Evolutionary conservation across 257 asterid species (phyloP), one percentile per base, ranked within the genome.

Genomic region (Leptodermis oblonga): DNA sequence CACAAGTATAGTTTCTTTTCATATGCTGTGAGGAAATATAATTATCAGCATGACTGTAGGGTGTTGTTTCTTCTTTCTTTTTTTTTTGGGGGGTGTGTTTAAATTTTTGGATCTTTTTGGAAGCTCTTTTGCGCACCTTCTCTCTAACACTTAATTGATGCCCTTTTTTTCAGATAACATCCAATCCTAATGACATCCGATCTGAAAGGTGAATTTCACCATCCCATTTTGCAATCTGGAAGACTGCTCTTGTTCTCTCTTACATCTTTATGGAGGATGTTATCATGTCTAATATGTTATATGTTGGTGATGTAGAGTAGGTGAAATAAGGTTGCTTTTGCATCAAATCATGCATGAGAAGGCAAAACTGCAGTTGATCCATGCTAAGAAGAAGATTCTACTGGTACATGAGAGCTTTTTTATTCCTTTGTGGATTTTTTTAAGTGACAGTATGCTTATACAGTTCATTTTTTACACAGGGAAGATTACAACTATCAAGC

Each of bases 361-460:
- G 80, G 86, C 93, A 62, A 92, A 86, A 62, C 78, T 82, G 69
- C 94, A 75, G 78, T 86, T 88, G 88, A 80, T 80, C 82, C 76
- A 68, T 80, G 76, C 77, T 15, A 87, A 82, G 87, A 78, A 70
- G 77, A 88, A 83, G 69, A 87, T 67, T 68, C 74, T 90, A 70
- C 86, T 77, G 95, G 98, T 92, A 90, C 71, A 71, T 72, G 73
- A 65, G 55, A 72, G 28, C 74, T 65, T 76, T 72, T 78, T 31
- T n/a, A 71, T 67, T 54, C 54, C 54, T 59, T 73, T 36, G 22
- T 20, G 39, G 23, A 33, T 58, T 69, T 39, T n/a, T 52, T 48
- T 31, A 20, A 2, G 4, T 65, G 67, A 52, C 39, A 28, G 59
- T 67, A 30, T 56, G 65, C 17, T 71, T 71, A 51, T 68, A 71